Evolutionary conservation across 2,329 filamentous ascomycete species (phyloP), one percentile per base, ranked within the genome.

Genomic region (Pyricularia pennisetigena): DNA sequence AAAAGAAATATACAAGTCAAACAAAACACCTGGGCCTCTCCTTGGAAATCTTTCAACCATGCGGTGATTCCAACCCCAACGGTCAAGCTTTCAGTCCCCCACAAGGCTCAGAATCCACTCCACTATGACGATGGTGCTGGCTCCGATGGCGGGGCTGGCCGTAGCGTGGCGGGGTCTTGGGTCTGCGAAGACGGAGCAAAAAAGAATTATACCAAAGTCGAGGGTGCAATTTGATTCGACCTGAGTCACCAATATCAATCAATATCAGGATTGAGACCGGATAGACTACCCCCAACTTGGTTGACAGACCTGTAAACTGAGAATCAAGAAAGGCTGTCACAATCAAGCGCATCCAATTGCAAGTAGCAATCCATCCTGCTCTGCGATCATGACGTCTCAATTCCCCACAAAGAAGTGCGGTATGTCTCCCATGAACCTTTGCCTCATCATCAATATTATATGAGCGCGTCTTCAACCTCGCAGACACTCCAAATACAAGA

Each of bases 371-470:
- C 9, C 26, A 7, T 30, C 20, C 9, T 23, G 14, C 2, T 41
- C 29, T 30, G 26, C 30, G 30, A 65, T 4, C 63, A 72, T 72
- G 71, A 67, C 69, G 14, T 23, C 68, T 28, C 66, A 63, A 16
- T 70, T 72, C 24, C 71, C 71, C 7, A 69, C 67, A 24, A 72
- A 72, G 71, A 72, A 72, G 66, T 71, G 70, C 68, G 71, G 71
- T 72, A 68, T 6, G 71, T 71, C 9, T 57, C 41, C 16, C 16
- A 5, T 49, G 16, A 49, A n/a, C 41, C 49, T 16, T 5, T 20
- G 14, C 28, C 8, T 12, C 59, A 26, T 14, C 59, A 63, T 12
- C 24, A 63, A 63, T 1, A 63, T n/a, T 20, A 6, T 16, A 49
- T 20, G 41, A 49, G 41, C 16, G n/a, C 20, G n/a, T n/a, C 32